Conservation (phyloP, 2,329 filamentous ascomycete species). For the Sclerotinia nivalis region DNA sequence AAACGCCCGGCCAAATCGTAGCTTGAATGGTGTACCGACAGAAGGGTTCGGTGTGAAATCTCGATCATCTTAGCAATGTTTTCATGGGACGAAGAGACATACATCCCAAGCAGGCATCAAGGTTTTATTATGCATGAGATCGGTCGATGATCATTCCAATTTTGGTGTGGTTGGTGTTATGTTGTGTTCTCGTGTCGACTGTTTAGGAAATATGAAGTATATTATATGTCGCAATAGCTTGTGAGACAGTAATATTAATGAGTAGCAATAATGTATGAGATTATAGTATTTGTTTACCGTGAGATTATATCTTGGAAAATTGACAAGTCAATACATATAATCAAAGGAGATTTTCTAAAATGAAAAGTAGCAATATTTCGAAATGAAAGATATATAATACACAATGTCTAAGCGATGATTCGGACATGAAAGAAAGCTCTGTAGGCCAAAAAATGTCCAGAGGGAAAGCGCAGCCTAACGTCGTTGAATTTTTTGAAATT, state of each 20-base stretch:
- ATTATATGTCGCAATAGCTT: not conserved
- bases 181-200: slow-evolving; percentile 10
- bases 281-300: not conserved
- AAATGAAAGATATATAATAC: not conserved
- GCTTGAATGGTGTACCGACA: slow-evolving; percentile 23
- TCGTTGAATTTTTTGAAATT: slow-evolving; percentile 2
- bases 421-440: not conserved
- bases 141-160: slow-evolving; percentile 16
- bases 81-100: slow-evolving; percentile 5
- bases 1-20: slow-evolving; percentile 13
- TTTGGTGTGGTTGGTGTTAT: not conserved
- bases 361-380: not conserved
- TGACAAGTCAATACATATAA: not conserved
- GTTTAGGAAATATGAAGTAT: slow-evolving; percentile 16
- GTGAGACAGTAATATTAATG: slow-evolving; percentile 7
- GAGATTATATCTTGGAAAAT: not conserved
- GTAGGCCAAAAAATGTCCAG: not conserved
- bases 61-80: slow-evolving; percentile 22
- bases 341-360: not conserved
- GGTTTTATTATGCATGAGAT: slow-evolving; percentile 19
- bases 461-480: slow-evolving; percentile 13
- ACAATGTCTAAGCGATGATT: not conserved
- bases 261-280: not conserved
- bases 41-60: slow-evolving; percentile 24
- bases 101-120: slow-evolving; percentile 17